phyloP scores from a whole-genome alignment of 1,139 yeast genomes.

The Oligophagozyma castellii region DNA sequence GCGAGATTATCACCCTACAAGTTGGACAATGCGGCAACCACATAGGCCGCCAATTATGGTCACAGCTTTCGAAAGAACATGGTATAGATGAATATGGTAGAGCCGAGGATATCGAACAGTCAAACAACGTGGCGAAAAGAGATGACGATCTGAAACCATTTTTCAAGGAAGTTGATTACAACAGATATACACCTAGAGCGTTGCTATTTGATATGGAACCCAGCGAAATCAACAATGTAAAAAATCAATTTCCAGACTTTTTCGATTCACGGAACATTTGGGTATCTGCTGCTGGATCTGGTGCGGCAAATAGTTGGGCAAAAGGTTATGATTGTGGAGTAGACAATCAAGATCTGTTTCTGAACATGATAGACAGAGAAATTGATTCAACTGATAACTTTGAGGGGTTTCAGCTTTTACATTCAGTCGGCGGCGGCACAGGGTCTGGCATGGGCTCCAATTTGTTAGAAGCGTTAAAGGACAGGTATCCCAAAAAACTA shows the following conservation, averaged over 20 bases:
- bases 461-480: constrained; percentile 63
- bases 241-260: constrained; percentile 43
- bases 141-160: constrained; percentile 76
- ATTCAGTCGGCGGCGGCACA: constrained; percentile 98
- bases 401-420: constrained; percentile 81
- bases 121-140: constrained; percentile 25
- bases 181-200: constrained; percentile 77
- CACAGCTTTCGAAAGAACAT: constrained; percentile 77
- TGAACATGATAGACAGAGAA: constrained; percentile 81
- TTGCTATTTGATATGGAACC: constrained; percentile 83
- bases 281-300: constrained; percentile 65
- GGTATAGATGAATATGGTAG: constrained; percentile 70
- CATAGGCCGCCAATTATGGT: constrained; percentile 88
- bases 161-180: constrained; percentile 65
- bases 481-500: constrained; percentile 70
- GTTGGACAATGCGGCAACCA: constrained; percentile 93
- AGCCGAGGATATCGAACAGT: constrained; percentile 18
- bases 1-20: constrained; percentile 54
- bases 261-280: constrained; percentile 79
- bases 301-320: constrained; percentile 96
- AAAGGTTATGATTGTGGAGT: constrained; percentile 75
- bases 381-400: constrained; percentile 82
- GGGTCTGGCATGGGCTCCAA: constrained; percentile 92
- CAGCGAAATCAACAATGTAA: constrained; percentile 61
- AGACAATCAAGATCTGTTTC: constrained; percentile 50